These are phyloP conservation scores for Boletus rex-veris DNA, from an alignment of 768 basidiomycete species.

Conservation along the genomic window DNA sequence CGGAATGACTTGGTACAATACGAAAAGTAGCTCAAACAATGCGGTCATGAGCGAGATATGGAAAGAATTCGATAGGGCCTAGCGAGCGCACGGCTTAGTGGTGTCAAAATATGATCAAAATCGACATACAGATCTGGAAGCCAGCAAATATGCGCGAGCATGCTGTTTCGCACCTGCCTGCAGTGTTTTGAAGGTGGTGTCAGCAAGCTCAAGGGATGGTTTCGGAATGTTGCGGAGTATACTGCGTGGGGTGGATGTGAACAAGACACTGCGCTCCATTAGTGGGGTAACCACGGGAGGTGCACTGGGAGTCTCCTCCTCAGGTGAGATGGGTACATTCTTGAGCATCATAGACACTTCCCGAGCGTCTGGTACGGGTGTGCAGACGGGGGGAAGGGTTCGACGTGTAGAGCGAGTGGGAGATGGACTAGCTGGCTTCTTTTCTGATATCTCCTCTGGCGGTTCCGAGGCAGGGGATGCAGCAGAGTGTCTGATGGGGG, in stretches of 20 bases:
- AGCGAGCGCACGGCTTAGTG: constrained; percentile 1
- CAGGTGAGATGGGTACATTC: constrained; percentile 38
- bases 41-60: constrained; percentile 59
- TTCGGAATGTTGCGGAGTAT: constrained; percentile 22
- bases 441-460: constrained; percentile 12
- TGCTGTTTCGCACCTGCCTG: constrained; percentile 18
- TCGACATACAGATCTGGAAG: constrained; percentile 29
- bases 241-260: constrained; percentile 28
- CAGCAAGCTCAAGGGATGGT: constrained; percentile 20
- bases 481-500: constrained; percentile 10
- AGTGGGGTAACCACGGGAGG: constrained; percentile 11
- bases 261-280: constrained; percentile 12
- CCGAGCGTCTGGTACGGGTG: constrained; percentile 47
- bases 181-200: constrained; percentile 20
- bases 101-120: not conserved
- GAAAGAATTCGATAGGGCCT: constrained; percentile 64
- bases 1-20: constrained; percentile 51
- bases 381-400: constrained; percentile 34
- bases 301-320: constrained; percentile 7
- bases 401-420: constrained; percentile 23
- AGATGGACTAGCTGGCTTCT: constrained; percentile 14
- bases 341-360: constrained; percentile 55
- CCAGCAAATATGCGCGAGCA: constrained; percentile 17
- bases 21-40: constrained; percentile 50
- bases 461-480: constrained; percentile 16